phyloP scores from a whole-genome alignment of 1,284 basidiomycete species.

The Cystobasidium sp. region DNA sequence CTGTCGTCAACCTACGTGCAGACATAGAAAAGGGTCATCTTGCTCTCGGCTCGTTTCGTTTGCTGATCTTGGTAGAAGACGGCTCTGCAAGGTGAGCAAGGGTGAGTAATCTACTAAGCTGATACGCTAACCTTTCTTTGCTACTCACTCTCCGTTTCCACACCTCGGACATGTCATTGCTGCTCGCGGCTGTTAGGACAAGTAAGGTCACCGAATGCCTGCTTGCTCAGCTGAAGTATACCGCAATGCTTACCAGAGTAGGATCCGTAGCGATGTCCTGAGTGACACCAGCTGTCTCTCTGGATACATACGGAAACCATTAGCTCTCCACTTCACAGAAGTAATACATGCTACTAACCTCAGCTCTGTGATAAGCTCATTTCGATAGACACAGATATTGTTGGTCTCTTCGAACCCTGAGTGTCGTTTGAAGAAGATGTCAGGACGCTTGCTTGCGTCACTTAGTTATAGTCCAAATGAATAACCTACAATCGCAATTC shows the following conservation, averaged over 20 bases:
- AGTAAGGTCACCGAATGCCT: neutral
- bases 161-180: slow-evolving; percentile 39
- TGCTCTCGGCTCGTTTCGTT: slow-evolving; percentile 87
- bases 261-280: slow-evolving; percentile 86
- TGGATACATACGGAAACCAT: slow-evolving; percentile 55
- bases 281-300: slow-evolving; percentile 89
- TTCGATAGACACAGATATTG: slow-evolving; percentile 86
- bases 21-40: slow-evolving; percentile 89
- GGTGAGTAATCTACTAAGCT: neutral
- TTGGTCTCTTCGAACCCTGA: slow-evolving; percentile 68
- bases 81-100: slow-evolving; percentile 62
- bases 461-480: neutral
- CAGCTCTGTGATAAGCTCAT: slow-evolving; percentile 88
- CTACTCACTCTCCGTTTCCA: slow-evolving; percentile 40
- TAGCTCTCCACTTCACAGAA: no score
- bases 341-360: slow-evolving; percentile 67
- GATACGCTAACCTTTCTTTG: neutral
- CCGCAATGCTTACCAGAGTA: slow-evolving; percentile 67
- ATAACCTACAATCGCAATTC: slow-evolving; percentile 75
- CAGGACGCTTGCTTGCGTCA: neutral
- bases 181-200: slow-evolving; percentile 18
- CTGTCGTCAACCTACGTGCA: slow-evolving; percentile 62
- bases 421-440: neutral
- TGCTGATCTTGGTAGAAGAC: slow-evolving; percentile 87
- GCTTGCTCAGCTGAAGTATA: neutral